These are phyloP conservation scores for Podaxis carcinomalis DNA, from an alignment of 768 basidiomycete genomes.

Conservation along the genomic window DNA sequence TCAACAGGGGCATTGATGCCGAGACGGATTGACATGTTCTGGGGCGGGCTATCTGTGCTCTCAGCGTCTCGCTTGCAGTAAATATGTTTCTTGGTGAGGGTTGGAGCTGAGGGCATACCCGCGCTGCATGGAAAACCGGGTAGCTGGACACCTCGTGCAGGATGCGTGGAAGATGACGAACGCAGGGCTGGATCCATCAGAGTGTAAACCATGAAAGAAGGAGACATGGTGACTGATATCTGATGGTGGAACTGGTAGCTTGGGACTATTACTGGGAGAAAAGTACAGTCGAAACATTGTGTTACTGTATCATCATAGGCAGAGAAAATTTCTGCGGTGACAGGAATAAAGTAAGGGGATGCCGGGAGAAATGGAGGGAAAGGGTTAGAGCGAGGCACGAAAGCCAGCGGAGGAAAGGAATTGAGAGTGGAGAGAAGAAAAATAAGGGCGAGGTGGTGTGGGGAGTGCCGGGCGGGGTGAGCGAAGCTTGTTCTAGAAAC, in stretches of 20 bases:
- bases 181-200: background rate
- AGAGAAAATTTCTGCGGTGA: background rate
- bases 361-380: background rate
- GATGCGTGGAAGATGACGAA: background rate
- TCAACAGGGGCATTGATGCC: background rate
- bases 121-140: background rate
- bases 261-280: background rate
- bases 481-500: constrained; percentile 1
- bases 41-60: background rate
- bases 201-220: background rate
- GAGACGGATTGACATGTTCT: background rate
- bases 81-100: background rate
- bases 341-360: background rate
- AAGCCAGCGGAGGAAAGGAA: background rate
- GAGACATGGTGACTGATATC: background rate
- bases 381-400: background rate
- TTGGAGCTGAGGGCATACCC: background rate
- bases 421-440: background rate
- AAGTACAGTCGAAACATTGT: too few species aligned
- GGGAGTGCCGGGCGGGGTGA: background rate
- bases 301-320: background rate
- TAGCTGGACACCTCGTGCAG: background rate
- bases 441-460: background rate
- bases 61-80: background rate
- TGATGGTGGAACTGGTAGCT: background rate